Base-by-base conservation (phyloP, 805 yeast genomes). In the Isabelozyma rhagii region DNA sequence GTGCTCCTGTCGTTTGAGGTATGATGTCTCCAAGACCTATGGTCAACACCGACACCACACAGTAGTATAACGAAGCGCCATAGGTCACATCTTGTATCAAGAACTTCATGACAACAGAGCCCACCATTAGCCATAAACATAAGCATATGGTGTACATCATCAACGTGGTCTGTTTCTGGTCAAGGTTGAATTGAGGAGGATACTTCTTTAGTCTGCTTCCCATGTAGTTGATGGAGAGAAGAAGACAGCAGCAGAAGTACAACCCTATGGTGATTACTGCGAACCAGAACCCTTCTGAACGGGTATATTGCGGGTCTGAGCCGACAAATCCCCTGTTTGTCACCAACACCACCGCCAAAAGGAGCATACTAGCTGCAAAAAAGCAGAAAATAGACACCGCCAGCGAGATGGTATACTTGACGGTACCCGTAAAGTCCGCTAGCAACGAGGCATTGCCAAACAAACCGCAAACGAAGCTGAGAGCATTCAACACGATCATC, bases 21-120 rank as follows among this genome's bases (percentile, higher is more conserved):
- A 77, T 70, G 34, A 85, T 74, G 57, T 87, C 94, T 39, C 97
- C 97, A 14, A 85, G 71, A 0, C 97, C 97, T 28, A 91, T 79
- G 1, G 97, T 91, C 44, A 88, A 70, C 39, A 86, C 69, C 0
- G 96, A 83, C 1, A 87, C 90, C 9, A 81, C 79, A 57, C 90
- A 83, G 62, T 79, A 89, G 61, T 88, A 90, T 43, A 89, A 62
- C 0, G 88, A 82, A n/a, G 82, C 75, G 0, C 91, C 90, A 61
- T 78, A 87, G 1, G 60, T 49, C 8, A 68, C 36, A 1, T 77
- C 70, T 0, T 48, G 55, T 8, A 71, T 60, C 8, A 82, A 58
- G 41, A 71, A 62, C 1, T 81, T 85, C 62, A 66, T 60, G 1
- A 51, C 53, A 1, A 66, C 53, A 1, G 88, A 79, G 9, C 96